Evolutionary conservation across 2,329 filamentous ascomycete species (phyloP).

Genomic region (Verticillium tricorpus): DNA sequence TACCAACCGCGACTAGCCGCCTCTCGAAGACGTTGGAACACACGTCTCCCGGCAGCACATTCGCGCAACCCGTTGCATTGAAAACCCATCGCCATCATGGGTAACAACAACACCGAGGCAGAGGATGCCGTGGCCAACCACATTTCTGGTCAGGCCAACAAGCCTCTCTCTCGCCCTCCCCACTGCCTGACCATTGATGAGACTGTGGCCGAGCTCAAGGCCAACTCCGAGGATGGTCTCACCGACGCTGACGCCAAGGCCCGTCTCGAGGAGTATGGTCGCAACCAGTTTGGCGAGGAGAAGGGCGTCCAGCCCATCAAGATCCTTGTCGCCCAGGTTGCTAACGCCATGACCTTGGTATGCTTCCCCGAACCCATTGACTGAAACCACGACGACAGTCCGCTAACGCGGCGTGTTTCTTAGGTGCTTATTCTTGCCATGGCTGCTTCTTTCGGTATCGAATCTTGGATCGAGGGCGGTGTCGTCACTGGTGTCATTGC

Average conservation of each 20-base stretch:
- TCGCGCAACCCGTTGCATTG: background rate
- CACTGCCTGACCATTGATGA: slow-evolving; percentile 54
- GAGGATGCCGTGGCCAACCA: slow-evolving; percentile 20
- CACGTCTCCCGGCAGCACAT: background rate
- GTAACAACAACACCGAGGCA: slow-evolving; percentile 10
- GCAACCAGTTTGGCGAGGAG: slow-evolving; percentile 59
- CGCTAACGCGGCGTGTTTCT: background rate
- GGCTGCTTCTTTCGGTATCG: slow-evolving; percentile 52
- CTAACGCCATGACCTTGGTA: slow-evolving; percentile 66
- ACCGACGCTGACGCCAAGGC: slow-evolving; percentile 46
- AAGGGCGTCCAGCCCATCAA: slow-evolving; percentile 56
- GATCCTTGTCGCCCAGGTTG: slow-evolving; percentile 61
- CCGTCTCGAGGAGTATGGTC: slow-evolving; percentile 52
- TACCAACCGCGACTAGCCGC: slow-evolving; percentile 1
- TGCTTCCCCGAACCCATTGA: background rate
- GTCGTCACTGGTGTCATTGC: slow-evolving; percentile 53
- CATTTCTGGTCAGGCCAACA: slow-evolving; percentile 38
- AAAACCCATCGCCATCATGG: slow-evolving; percentile 15
- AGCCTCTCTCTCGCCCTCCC: slow-evolving; percentile 55
- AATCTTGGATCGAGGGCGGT: slow-evolving; percentile 56
- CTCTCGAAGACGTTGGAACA: slow-evolving; percentile 1
- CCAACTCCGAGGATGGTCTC: slow-evolving; percentile 54
- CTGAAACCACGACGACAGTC: background rate
- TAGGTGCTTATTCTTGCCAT: slow-evolving; percentile 52
- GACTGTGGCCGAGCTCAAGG: slow-evolving; percentile 49